Evolutionary conservation across 345 rosid species (phyloP).

Genomic region (Excoecaria cochinchinensis): DNA sequence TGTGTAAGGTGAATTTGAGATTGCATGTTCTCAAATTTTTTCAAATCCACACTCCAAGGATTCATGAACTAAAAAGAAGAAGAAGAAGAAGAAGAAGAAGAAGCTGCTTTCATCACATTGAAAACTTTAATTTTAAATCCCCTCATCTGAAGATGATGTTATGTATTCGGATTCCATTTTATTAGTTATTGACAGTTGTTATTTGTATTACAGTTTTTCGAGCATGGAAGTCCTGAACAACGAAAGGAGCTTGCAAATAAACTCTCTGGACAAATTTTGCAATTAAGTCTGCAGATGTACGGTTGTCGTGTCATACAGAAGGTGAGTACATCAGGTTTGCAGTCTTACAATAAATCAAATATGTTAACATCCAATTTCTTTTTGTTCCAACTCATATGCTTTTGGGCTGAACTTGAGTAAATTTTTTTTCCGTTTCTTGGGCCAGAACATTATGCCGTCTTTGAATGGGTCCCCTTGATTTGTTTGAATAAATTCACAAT

Average conservation of each 20-base stretch:
- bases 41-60: background rate
- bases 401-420: background rate
- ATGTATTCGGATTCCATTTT: background rate
- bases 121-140: background rate
- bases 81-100: background rate
- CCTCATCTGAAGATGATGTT: background rate
- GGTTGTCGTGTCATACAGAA: constrained; percentile 99
- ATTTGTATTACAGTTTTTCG: constrained; percentile 61
- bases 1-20: background rate
- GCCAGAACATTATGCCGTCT: background rate
- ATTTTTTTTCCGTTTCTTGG: background rate
- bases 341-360: background rate
- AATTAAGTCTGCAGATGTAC: constrained; percentile 96
- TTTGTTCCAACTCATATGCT: background rate
- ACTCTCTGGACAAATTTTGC: constrained; percentile 81
- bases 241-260: constrained; percentile 88
- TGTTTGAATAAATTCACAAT: background rate
- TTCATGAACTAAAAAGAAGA: background rate
- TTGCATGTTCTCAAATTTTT: background rate
- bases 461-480: background rate
- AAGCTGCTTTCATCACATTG: background rate
- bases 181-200: background rate
- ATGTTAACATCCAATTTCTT: background rate
- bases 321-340: constrained; percentile 38
- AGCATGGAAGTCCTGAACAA: constrained; percentile 82